These are phyloP conservation scores for Fraxinus greggii DNA, from an alignment of 305 asterid genomes.

Conservation along the genomic window DNA sequence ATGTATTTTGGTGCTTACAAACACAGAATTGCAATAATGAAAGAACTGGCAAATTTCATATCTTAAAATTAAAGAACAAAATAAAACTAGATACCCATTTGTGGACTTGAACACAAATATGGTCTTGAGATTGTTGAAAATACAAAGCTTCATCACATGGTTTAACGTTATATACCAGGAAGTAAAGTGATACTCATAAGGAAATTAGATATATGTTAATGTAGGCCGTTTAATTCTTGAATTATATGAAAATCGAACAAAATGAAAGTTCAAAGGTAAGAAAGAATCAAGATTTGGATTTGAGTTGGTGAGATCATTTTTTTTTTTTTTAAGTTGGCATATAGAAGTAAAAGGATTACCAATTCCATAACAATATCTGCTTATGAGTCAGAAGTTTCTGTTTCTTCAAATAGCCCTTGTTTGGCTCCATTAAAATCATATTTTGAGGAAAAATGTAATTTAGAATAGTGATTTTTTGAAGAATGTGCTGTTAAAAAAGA, in stretches of 20 bases:
- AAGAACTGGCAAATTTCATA: conserved; percentile 4
- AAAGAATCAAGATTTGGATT: background rate
- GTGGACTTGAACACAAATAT: background rate
- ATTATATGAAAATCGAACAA: background rate
- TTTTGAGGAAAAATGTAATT: no score
- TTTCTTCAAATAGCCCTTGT: background rate
- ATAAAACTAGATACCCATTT: background rate
- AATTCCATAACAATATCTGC: background rate
- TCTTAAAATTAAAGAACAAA: background rate
- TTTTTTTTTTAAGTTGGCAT: background rate
- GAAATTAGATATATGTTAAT: background rate
- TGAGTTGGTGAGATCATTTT: background rate
- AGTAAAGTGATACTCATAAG: background rate
- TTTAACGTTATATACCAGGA: background rate
- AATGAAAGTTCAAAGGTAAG: background rate
- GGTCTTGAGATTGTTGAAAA: background rate
- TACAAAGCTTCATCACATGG: background rate
- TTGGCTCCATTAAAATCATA: no score
- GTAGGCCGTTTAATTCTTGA: background rate
- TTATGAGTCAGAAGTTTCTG: background rate
- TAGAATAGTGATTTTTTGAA: no score
- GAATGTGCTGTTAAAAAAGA: no score
- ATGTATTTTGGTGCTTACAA: background rate
- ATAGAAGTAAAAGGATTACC: background rate
- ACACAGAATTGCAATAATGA: background rate